Evolutionary conservation across 2,329 filamentous ascomycete genomes (phyloP).

Genomic region (Cladophialophora psammophila): DNA sequence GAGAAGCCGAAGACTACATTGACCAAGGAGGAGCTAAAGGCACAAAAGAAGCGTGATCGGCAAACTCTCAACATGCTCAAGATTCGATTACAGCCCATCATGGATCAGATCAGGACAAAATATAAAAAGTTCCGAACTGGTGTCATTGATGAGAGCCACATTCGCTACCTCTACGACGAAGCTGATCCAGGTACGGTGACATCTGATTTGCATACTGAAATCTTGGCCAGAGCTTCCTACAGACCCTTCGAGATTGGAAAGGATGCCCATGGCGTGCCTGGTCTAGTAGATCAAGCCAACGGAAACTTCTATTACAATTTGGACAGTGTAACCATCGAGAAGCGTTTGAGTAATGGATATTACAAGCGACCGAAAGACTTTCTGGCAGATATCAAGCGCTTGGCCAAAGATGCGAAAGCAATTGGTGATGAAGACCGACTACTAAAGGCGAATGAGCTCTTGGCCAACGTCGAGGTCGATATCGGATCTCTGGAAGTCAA

Average conservation of each 20-base stretch:
- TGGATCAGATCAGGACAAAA: constrained; percentile 93
- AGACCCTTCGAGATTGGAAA: constrained; percentile 81
- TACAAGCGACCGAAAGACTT: constrained; percentile 93
- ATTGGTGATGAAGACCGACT: constrained; percentile 83
- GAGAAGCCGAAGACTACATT: constrained; percentile 66
- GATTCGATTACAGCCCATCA: constrained; percentile 87
- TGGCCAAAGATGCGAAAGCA: constrained; percentile 84
- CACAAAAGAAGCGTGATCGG: constrained; percentile 80
- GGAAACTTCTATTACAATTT: constrained; percentile 95
- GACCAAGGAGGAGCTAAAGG: constrained; percentile 80
- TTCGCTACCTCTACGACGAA: constrained; percentile 85
- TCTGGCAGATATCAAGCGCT: constrained; percentile 80
- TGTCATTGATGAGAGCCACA: constrained; percentile 74
- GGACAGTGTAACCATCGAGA: constrained; percentile 90
- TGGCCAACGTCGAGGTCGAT: constrained; percentile 93
- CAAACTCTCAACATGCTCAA: constrained; percentile 87
- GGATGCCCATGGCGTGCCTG: constrained; percentile 79
- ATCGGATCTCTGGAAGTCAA: constrained; percentile 75
- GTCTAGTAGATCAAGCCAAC: constrained; percentile 75
- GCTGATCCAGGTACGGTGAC: constrained; percentile 72
- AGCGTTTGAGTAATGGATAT: constrained; percentile 94
- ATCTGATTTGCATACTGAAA: constrained; percentile 65
- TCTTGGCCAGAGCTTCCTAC: constrained; percentile 62
- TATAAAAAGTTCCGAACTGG: constrained; percentile 88
- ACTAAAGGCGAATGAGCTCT: constrained; percentile 87